phyloP scores from a whole-genome alignment of 495 filamentous ascomycete genomes.

The Astrothelium macrocarpum region DNA sequence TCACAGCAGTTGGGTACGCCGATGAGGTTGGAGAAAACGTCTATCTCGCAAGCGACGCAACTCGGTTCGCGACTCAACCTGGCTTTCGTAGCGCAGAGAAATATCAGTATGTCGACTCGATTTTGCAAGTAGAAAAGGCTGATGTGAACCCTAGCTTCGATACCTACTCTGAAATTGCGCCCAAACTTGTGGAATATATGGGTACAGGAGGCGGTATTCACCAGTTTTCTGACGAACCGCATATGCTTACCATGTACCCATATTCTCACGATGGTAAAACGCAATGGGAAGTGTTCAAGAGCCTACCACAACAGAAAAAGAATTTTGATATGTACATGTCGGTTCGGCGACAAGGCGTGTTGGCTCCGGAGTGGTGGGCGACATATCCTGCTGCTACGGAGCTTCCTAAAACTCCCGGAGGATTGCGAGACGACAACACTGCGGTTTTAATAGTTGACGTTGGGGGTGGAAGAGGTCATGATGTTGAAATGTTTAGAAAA shows the following conservation, averaged over 20 bases:
- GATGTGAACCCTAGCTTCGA: background rate
- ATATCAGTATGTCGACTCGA: background rate
- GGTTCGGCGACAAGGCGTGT: background rate
- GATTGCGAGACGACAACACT: background rate
- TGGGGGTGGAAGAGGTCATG: slow-evolving; percentile 8
- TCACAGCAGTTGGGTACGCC: slow-evolving; percentile 2
- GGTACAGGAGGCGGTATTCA: slow-evolving; percentile 6
- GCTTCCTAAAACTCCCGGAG: background rate
- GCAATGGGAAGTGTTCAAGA: background rate
- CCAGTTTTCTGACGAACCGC: slow-evolving; percentile 7
- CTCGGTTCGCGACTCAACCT: background rate
- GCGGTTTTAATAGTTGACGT: slow-evolving; percentile 11
- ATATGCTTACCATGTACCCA: background rate
- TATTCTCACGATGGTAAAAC: background rate
- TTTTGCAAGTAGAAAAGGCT: background rate
- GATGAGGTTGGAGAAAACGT: slow-evolving; percentile 1
- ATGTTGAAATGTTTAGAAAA: background rate
- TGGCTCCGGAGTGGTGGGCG: slow-evolving; percentile 9
- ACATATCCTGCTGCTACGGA: slow-evolving; percentile 1
- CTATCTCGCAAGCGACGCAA: slow-evolving; percentile 6
- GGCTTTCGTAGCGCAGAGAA: slow-evolving; percentile 6
- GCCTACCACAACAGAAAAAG: slow-evolving; percentile 6
- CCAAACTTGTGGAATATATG: slow-evolving; percentile 10
- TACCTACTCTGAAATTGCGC: background rate
- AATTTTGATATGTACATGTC: slow-evolving; percentile 13